Percentiles rank a stretch among this genome's conserved stretches.
phyloP scores from a whole-genome alignment of 257 asterid genomes.

The Henckelia pumila region DNA sequence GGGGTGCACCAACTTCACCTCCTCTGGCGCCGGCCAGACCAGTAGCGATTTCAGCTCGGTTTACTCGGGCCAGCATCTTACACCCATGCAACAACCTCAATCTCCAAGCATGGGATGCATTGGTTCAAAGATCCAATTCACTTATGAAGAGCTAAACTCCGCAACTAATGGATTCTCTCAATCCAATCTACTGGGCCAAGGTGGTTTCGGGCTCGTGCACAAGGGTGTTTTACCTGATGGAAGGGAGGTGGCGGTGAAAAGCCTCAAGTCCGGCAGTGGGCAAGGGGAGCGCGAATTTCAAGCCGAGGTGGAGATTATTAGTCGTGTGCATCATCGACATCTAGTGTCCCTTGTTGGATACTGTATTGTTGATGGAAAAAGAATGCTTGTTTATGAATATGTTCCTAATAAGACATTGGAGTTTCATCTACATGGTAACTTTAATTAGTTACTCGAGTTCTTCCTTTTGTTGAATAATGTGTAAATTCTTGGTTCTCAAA shows the following conservation, averaged over 20 bases:
- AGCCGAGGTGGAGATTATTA: slow-evolving; percentile 94
- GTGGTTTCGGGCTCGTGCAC: slow-evolving; percentile 87
- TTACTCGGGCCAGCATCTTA: slow-evolving; percentile 32
- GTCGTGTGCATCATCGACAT: slow-evolving; percentile 94
- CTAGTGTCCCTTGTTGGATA: slow-evolving; percentile 94
- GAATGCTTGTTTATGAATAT: slow-evolving; percentile 80
- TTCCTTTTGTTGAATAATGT: background rate
- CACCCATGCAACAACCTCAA: slow-evolving; percentile 24
- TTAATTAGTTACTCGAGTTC: background rate
- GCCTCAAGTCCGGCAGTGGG: slow-evolving; percentile 85
- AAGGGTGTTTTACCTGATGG: slow-evolving; percentile 63
- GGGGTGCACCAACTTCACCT: slow-evolving; percentile 33
- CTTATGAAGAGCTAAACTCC: slow-evolving; percentile 57
- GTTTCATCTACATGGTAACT: slow-evolving; percentile 76
- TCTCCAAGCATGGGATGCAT: slow-evolving; percentile 38
- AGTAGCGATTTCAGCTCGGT: slow-evolving; percentile 49
- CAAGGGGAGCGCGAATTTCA: slow-evolving; percentile 95
- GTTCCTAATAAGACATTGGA: slow-evolving; percentile 80
- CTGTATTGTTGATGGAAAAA: slow-evolving; percentile 61
- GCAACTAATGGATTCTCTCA: slow-evolving; percentile 73
- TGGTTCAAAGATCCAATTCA: slow-evolving; percentile 58
- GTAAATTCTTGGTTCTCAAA: background rate
- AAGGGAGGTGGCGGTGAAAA: slow-evolving; percentile 74
- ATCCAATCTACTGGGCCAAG: slow-evolving; percentile 72
- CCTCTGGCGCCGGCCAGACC: slow-evolving; percentile 11